Percentiles rank a stretch among this genome's conserved stretches.
phyloP scores from a whole-genome alignment of 371 early-diverging fungal genomes.

The Gilbertella persicaria region DNA sequence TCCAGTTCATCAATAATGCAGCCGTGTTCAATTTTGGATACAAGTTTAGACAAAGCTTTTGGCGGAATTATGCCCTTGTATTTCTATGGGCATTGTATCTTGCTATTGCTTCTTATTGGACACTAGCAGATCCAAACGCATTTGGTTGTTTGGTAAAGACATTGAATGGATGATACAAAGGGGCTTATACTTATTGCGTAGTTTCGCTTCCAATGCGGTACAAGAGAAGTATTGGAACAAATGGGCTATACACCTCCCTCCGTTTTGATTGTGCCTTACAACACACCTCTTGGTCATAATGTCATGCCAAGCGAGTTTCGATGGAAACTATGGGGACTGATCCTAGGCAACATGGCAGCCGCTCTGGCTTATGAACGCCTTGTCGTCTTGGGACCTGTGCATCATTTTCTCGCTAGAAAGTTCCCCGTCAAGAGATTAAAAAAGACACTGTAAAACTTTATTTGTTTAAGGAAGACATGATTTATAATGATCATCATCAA shows the following conservation, averaged over 20 bases:
- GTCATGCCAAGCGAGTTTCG: conserved; percentile 65
- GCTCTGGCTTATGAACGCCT: conserved; percentile 30
- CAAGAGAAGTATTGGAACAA: conserved; percentile 39
- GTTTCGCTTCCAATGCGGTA: conserved; percentile 76
- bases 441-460: conserved; percentile 23
- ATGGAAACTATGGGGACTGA: conserved; percentile 54
- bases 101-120: conserved; percentile 54
- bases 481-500: conserved; percentile 64
- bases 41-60: conserved; percentile 64
- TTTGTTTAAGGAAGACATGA: conserved; percentile 22
- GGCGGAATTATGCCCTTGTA: conserved; percentile 58
- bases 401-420: conserved; percentile 30
- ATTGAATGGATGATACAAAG: no score
- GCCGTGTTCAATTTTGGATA: conserved; percentile 69
- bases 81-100: conserved; percentile 56
- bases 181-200: not conserved
- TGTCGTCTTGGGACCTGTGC: conserved; percentile 42
- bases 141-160: conserved; percentile 52
- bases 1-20: conserved; percentile 66
- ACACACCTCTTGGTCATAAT: conserved; percentile 65
- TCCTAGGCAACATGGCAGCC: conserved; percentile 33
- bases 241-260: conserved; percentile 46
- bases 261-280: conserved; percentile 54
- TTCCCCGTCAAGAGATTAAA: conserved; percentile 35
- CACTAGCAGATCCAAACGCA: conserved; percentile 70